Conservation (phyloP, 2,329 filamentous ascomycete species). For the Botrytis byssoidea region DNA sequence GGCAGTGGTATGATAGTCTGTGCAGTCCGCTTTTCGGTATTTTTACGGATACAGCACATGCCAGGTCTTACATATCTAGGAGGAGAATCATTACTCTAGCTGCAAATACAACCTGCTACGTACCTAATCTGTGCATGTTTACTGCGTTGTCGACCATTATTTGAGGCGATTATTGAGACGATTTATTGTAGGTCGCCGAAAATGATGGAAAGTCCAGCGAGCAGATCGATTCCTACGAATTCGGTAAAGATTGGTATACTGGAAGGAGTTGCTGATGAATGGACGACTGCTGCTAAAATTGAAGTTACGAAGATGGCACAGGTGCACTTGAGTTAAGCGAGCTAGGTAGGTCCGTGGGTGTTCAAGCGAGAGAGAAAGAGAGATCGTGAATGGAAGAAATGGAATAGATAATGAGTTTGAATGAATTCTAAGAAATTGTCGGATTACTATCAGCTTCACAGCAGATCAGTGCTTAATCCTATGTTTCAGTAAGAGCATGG, state of each 20-base stretch:
- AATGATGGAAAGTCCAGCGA: neutral
- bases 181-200: neutral
- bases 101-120: neutral
- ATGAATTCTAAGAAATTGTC: neutral
- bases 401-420: fast-evolving
- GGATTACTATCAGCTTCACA: neutral
- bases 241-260: neutral
- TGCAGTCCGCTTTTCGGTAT: no score
- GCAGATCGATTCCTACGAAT: neutral
- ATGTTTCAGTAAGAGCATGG: neutral
- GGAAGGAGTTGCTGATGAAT: neutral
- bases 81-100: neutral
- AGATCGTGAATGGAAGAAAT: fast-evolving
- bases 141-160: neutral
- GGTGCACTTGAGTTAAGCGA: neutral
- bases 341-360: neutral
- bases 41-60: no score
- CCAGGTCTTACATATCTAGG: no score
- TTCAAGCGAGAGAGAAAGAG: neutral
- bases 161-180: neutral
- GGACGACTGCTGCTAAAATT: neutral
- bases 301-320: neutral
- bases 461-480: neutral
- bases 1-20: no score
- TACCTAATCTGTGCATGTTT: neutral